phyloP scores from a whole-genome alignment of 257 asterid genomes.

The Fraxinus cuspidata region DNA sequence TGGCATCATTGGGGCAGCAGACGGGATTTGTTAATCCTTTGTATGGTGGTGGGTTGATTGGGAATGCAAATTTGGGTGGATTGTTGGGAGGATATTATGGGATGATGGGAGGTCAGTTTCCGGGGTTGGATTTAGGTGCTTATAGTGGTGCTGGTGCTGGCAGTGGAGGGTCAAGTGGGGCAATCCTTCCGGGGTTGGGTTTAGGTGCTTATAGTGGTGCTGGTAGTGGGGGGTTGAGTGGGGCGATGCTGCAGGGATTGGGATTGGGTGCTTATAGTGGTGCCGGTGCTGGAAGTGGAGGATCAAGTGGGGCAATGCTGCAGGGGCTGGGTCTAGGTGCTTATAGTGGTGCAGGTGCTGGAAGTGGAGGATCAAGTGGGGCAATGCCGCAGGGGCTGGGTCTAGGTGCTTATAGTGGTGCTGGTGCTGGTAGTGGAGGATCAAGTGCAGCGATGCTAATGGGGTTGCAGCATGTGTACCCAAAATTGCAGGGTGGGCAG shows the following conservation, averaged over 20 bases:
- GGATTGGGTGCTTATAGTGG: conserved; percentile 27
- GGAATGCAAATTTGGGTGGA: conserved; percentile 48
- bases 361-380: conserved; percentile 18
- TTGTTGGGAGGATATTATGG: conserved; percentile 65
- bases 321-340: conserved; percentile 27
- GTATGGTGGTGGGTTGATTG: conserved; percentile 47
- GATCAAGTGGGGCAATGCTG: conserved; percentile 36
- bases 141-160: conserved; percentile 35
- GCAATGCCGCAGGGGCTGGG: conserved; percentile 28
- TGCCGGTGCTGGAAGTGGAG: conserved; percentile 26
- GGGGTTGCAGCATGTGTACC: conserved; percentile 58
- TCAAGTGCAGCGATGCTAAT: conserved; percentile 36
- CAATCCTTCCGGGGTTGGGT: conserved; percentile 28
- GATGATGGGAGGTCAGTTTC: conserved; percentile 46
- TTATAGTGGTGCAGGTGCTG: conserved; percentile 18
- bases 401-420: conserved; percentile 42
- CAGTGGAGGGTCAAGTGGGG: conserved; percentile 42
- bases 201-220: conserved; percentile 27
- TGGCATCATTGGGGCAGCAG: conserved; percentile 61
- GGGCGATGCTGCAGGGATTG: conserved; percentile 32
- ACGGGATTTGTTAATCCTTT: conserved; percentile 50
- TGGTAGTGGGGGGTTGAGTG: conserved; percentile 40
- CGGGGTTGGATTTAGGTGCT: conserved; percentile 44
- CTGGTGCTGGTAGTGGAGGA: conserved; percentile 39
- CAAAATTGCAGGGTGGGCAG: conserved; percentile 46